Conservation (phyloP, 2,329 filamentous ascomycete species). For the Trichophyton equinum region DNA sequence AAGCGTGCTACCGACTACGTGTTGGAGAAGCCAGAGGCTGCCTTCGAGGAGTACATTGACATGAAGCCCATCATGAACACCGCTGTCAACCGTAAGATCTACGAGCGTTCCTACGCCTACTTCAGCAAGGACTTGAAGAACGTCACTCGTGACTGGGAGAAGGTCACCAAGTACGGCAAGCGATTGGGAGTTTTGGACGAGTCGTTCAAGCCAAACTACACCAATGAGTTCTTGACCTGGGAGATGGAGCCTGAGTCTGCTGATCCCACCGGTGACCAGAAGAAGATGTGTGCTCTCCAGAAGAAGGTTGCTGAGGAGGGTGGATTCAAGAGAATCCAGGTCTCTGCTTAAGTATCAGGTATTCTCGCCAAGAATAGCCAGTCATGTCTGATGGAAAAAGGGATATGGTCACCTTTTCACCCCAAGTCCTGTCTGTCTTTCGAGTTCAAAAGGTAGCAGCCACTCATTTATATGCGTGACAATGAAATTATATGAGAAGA, state of each 20-base stretch:
- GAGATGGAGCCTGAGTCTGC: conserved; percentile 48
- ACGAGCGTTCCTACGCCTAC: conserved; percentile 65
- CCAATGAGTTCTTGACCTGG: conserved; percentile 59
- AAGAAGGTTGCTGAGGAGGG: conserved; percentile 51
- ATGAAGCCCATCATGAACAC: conserved; percentile 61
- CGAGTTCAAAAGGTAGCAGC: neutral
- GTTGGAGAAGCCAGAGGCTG: conserved; percentile 47
- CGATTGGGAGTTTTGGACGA: conserved; percentile 54
- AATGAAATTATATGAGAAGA: conserved; percentile 1
- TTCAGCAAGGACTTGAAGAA: conserved; percentile 65
- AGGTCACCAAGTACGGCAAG: conserved; percentile 67
- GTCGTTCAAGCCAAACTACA: conserved; percentile 59
- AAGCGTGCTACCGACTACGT: conserved; percentile 65
- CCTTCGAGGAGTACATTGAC: conserved; percentile 57
- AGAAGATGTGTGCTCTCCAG: conserved; percentile 58
- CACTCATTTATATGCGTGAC: neutral
- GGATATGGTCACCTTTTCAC: neutral
- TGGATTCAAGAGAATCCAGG: conserved; percentile 39
- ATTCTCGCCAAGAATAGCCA: neutral
- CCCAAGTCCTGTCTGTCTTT: neutral
- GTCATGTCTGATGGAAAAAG: neutral
- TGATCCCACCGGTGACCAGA: conserved; percentile 61
- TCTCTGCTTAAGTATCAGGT: conserved; percentile 10
- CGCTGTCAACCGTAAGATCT: conserved; percentile 62
- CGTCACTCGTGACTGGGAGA: conserved; percentile 60